Base-by-base conservation (phyloP, 1,284 basidiomycete genomes). In the Rhodotorula sp. region DNA sequence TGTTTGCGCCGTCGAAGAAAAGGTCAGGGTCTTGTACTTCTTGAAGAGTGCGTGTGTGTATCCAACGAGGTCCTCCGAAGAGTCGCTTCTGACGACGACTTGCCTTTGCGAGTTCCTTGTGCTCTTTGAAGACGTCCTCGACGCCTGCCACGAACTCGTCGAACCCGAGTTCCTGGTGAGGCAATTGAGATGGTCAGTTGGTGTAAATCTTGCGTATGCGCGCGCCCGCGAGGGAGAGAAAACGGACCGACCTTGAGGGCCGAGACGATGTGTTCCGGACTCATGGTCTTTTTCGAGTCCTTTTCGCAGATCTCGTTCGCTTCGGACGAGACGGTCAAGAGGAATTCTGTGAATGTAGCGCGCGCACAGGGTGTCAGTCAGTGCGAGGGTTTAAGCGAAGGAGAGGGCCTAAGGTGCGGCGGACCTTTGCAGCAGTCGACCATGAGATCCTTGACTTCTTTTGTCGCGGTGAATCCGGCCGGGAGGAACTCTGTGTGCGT, bases 201-300 rank as follows among this genome's bases (percentile, higher is more conserved):
- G 29, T 39, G 34, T 39, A 39, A 39, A 39, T 5, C 10, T 39
- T 39, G 34, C 43, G 43, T 49, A 58, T 8, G 49, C n/a, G 1
- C 26, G 3, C 8, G 23, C 14, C 15, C 5, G 39, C 10, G 39
- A 3, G 10, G 3, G n/a, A 51, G 34, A 16, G 46, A 15, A 5
- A 15, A 5, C 26, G 39, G 6, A 79, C 86, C 61, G 70, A 93
- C 93, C 85, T 93, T 92, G 64, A 99, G 84, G 8, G 96, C 97
- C 51, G 87, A 85, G 58, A 97, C 90, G 61, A 99, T 95, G 80
- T 99, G 96, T 80, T 99, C 96, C 3, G 97, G 96, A 6, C 94
- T 92, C 78, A 99, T 99, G 0, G 96, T 99, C 85, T 99, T 99
- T 85, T 98, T 98, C n/a, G 91, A 91, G 79, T 95, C 93, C 81